Conservation (phyloP, 345 rosid genomes). For the Hibiscus syriacus region DNA sequence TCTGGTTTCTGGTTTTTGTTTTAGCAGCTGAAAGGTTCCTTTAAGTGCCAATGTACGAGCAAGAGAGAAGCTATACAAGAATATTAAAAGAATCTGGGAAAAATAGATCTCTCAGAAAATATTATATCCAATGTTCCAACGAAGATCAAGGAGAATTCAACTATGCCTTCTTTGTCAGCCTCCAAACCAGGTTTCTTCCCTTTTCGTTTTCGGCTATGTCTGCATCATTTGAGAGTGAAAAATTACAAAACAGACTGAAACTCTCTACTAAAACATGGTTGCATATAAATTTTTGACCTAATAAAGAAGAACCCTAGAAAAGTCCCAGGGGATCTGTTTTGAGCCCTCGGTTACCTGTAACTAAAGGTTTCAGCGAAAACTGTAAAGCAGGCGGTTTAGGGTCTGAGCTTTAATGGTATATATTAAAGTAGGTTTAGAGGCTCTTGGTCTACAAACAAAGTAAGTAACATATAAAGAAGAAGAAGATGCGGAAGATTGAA, state of each 20-base stretch:
- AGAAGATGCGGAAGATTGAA: too few relatives aligned
- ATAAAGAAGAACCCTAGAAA: conserved; percentile 6
- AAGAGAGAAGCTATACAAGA: not conserved
- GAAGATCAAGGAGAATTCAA: not conserved
- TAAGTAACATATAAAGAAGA: too few relatives aligned
- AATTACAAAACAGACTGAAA: not conserved
- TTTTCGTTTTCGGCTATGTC: conserved; percentile 3
- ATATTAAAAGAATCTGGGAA: too few relatives aligned
- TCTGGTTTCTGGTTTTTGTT: not conserved
- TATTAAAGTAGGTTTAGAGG: too few relatives aligned
- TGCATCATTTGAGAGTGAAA: conserved; percentile 6
- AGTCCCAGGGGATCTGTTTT: not conserved
- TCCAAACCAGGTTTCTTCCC: too few relatives aligned
- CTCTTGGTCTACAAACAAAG: too few relatives aligned
- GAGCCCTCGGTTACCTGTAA: too few relatives aligned
- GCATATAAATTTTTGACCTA: not conserved
- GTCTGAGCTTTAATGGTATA: too few relatives aligned
- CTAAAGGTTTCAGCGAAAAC: too few relatives aligned
- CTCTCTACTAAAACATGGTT: not conserved
- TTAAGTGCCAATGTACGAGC: conserved; percentile 1
- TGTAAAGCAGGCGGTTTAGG: too few relatives aligned
- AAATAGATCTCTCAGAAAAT: too few relatives aligned
- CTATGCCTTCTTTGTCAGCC: not conserved
- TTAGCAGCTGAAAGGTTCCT: not conserved
- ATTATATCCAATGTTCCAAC: not conserved